phyloP scores from a whole-genome alignment of 192 early-diverging fungal genomes.

The Geosiphon pyriformis region DNA sequence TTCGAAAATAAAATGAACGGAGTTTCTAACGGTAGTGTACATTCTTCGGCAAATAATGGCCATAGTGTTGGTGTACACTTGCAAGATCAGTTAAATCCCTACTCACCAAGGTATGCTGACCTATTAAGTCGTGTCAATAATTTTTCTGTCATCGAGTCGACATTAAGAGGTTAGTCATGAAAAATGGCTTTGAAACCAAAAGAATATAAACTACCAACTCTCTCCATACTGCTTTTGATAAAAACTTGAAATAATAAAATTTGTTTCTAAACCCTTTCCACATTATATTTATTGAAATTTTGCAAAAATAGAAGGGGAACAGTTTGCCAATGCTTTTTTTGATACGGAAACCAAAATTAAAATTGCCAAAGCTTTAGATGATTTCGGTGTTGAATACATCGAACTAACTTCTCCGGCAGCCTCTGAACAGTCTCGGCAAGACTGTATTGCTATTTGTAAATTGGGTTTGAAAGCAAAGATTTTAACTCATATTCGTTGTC shows the following conservation, averaged over 20 bases:
- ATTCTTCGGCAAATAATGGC: too few relatives aligned
- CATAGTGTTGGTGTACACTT: too few relatives aligned
- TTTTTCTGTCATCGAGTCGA: slow-evolving; percentile 96
- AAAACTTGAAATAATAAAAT: too few relatives aligned
- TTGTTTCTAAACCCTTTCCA: too few relatives aligned
- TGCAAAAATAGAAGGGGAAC: slow-evolving; percentile 82
- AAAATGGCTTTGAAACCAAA: too few relatives aligned
- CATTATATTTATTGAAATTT: neutral
- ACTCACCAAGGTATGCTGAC: slow-evolving; percentile 53
- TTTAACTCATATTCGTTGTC: slow-evolving; percentile 92
- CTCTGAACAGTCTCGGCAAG: slow-evolving; percentile 89
- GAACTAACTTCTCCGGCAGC: slow-evolving; percentile 96
- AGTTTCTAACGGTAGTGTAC: too few relatives aligned
- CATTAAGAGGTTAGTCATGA: slow-evolving; percentile 73
- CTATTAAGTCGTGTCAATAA: slow-evolving; percentile 79
- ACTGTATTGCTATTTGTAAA: slow-evolving; percentile 86
- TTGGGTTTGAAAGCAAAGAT: slow-evolving; percentile 98
- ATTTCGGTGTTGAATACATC: slow-evolving; percentile 98
- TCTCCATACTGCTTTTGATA: too few relatives aligned
- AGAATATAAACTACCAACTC: too few relatives aligned
- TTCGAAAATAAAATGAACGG: too few relatives aligned
- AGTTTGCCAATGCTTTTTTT: slow-evolving; percentile 99
- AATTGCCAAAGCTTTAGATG: slow-evolving; percentile 97
- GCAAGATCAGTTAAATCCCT: slow-evolving; percentile 35
- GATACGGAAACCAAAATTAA: slow-evolving; percentile 96